phyloP scores from a whole-genome alignment of 2,329 filamentous ascomycete species.

The Eutypella sp. region DNA sequence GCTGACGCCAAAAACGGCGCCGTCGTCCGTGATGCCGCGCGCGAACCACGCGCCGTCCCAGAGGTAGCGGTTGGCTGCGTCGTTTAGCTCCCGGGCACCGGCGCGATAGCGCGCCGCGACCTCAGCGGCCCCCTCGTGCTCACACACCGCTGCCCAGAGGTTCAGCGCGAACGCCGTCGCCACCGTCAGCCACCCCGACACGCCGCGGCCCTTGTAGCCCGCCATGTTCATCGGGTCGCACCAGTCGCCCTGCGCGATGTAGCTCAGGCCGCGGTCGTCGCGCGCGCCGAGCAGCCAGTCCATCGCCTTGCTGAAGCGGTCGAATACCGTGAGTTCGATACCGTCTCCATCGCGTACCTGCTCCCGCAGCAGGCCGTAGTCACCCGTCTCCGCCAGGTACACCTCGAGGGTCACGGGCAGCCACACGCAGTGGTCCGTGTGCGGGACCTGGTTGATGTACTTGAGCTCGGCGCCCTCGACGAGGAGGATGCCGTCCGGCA shows the following conservation, averaged over 20 bases:
- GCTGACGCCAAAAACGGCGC: constrained; percentile 46
- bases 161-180: constrained; percentile 49
- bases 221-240: constrained; percentile 61
- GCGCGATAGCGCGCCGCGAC: constrained; percentile 39
- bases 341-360: constrained; percentile 37
- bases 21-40: constrained; percentile 53
- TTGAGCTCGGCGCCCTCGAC: constrained; percentile 51
- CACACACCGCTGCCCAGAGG: constrained; percentile 49
- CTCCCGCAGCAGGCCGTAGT: constrained; percentile 45
- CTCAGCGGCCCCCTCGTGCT: constrained; percentile 34
- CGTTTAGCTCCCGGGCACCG: constrained; percentile 42
- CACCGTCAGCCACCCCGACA: constrained; percentile 54
- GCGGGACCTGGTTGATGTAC: constrained; percentile 57
- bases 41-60: constrained; percentile 55
- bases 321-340: constrained; percentile 45
- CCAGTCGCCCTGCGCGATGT: constrained; percentile 56
- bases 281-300: constrained; percentile 48
- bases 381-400: constrained; percentile 50
- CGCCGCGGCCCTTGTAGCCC: constrained; percentile 52
- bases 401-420: constrained; percentile 49
- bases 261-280: constrained; percentile 49
- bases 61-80: constrained; percentile 44
- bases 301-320: constrained; percentile 52
- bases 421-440: constrained; percentile 57
- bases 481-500: constrained; percentile 54